Evolutionary conservation across 306 rosid genomes (phyloP), one percentile per base, ranked within the genome.

Genomic region (Comarum palustre): DNA sequence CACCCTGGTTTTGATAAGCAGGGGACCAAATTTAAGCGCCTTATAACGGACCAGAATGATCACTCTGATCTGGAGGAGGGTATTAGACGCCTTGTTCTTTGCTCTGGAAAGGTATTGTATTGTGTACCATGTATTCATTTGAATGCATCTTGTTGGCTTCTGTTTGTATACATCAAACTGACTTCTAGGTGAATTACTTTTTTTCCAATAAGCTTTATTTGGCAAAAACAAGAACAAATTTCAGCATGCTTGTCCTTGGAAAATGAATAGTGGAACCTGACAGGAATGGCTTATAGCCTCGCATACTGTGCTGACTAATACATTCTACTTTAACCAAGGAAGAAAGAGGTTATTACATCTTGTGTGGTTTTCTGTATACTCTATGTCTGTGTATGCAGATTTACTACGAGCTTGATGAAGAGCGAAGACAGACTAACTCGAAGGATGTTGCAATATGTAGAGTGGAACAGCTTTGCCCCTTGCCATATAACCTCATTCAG

Each of bases 1-100:
- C 99, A 94, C 78, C 88, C 96, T 41, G 99, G 99, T 80, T 94
- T 91, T 77, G 99, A 94, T 86, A 89, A 94, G 76, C 97, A 94
- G 79, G 99, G 97, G 58, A 94, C 97, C 77, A 84, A 95, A 87
- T 94, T 94, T 83, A 94, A 94, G 83, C 96, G 96, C 43, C 93
- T 94, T 66, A 90, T 94, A 38, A 90, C 90, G 84, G 99, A 94
- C 82, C 96, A 81, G 86, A 91, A 94, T 75, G 41, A 42, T 51
- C 97, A 88, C 80, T 84, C 97, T 69, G 78, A 84, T 71, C 66
- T 73, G 31, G 99, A 94, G 87, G 87, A 87, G 88, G 91, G 99
- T 77, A 86, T 91, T 77, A 86, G 99, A 69, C 87, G 96, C 15
- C 79, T 94, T 27, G 86, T 94, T 48, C 96, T 91, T 60, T 91